Conservation (phyloP, 345 rosid genomes). For the Odontarrhena argentea region DNA sequence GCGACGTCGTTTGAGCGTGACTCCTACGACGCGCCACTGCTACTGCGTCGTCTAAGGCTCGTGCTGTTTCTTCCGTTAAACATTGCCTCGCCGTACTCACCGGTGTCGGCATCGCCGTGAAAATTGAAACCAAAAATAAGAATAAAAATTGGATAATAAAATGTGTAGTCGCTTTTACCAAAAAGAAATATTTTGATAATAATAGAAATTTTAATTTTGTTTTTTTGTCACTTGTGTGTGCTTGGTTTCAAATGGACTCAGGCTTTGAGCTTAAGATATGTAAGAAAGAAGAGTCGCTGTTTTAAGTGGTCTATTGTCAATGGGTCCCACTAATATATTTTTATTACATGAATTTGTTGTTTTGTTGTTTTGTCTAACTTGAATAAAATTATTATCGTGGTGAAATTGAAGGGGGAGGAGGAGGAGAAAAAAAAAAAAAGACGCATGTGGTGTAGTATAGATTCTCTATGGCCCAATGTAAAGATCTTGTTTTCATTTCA, state of each 20-base stretch:
- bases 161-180: constrained; percentile 30
- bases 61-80: constrained; percentile 68
- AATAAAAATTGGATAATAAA: background rate
- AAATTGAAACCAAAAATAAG: background rate
- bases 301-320: constrained; percentile 30
- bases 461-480: constrained; percentile 43
- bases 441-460: constrained; percentile 48
- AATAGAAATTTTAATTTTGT: background rate
- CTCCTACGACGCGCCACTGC: constrained; percentile 62
- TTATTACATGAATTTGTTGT: background rate
- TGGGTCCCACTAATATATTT: constrained; percentile 35
- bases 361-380: background rate
- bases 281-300: constrained; percentile 43
- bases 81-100: constrained; percentile 60
- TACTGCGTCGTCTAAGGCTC: constrained; percentile 66
- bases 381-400: background rate
- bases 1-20: constrained; percentile 71
- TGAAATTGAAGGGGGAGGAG: constrained; percentile 30
- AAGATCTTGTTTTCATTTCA: constrained; percentile 35
- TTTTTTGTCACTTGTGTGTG: background rate
- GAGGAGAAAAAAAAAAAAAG: constrained; percentile 14
- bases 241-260: constrained; percentile 29
- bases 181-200: constrained; percentile 18
- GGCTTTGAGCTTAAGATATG: constrained; percentile 29
- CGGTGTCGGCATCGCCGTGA: constrained; percentile 69